These are phyloP conservation scores for Mortierella alpina DNA, from an alignment of 192 early-diverging fungal species.

Conservation along the genomic window DNA sequence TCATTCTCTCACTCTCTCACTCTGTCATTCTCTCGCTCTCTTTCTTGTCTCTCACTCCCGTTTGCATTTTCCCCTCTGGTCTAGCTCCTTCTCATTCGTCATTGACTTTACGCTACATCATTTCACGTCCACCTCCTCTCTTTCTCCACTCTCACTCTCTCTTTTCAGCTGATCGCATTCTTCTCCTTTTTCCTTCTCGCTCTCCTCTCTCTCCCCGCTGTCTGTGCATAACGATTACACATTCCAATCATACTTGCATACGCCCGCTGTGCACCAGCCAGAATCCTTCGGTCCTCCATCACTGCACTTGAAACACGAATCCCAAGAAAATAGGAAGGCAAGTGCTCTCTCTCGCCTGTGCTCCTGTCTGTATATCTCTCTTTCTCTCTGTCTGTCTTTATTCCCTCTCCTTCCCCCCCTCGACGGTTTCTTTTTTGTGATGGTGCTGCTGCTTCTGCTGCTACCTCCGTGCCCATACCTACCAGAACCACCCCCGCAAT, in stretches of 20 bases:
- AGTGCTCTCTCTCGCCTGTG: neutral
- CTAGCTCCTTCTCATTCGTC: no score
- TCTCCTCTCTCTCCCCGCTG: conserved; percentile 2
- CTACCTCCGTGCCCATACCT: no score
- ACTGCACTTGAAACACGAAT: no score
- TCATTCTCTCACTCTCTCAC: neutral
- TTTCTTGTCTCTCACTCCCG: neutral
- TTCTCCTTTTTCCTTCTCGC: neutral
- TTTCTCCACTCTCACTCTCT: neutral
- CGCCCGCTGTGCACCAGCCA: neutral
- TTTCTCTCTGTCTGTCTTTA: neutral
- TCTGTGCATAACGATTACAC: no score
- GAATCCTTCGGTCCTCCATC: no score
- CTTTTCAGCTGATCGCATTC: neutral
- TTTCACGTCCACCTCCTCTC: neutral
- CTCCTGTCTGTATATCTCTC: neutral
- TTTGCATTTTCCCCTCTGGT: no score
- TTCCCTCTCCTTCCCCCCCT: neutral
- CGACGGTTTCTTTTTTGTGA: no score
- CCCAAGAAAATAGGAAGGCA: no score
- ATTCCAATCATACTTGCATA: neutral
- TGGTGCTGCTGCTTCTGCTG: no score
- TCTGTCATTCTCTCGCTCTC: neutral
- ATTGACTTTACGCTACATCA: neutral
- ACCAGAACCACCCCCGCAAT: no score